Conservation (phyloP, 2,329 filamentous ascomycete species). For the Diplodia corticola region DNA sequence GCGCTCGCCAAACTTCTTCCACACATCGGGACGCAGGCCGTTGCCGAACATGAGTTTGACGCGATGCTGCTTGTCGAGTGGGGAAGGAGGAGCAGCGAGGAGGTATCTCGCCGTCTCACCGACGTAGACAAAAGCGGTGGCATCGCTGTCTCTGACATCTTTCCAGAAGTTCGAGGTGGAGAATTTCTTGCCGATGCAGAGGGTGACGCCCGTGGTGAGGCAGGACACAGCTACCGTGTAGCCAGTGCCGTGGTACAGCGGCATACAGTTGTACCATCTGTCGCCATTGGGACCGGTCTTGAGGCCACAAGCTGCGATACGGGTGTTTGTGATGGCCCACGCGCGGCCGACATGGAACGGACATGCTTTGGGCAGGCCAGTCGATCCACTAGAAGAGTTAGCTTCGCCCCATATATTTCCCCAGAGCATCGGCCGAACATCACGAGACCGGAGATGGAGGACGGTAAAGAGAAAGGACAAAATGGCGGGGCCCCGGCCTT, state of each 20-base stretch:
- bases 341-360: conserved; percentile 28
- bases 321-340: conserved; percentile 43
- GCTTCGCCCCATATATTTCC: not conserved
- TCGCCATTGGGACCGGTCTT: conserved; percentile 46
- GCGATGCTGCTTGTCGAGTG: conserved; percentile 60
- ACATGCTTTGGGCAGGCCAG: conserved; percentile 70
- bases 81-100: conserved; percentile 64
- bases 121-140: conserved; percentile 71
- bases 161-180: conserved; percentile 71
- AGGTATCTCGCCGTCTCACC: conserved; percentile 76
- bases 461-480: not conserved
- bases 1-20: conserved; percentile 63
- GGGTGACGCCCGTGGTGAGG: conserved; percentile 42
- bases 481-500: not conserved
- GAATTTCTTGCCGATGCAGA: conserved; percentile 68
- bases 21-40: conserved; percentile 68
- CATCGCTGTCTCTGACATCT: conserved; percentile 66
- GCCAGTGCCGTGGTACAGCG: conserved; percentile 74
- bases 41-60: conserved; percentile 65
- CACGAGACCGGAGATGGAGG: not conserved
- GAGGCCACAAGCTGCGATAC: conserved; percentile 34
- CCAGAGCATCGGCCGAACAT: not conserved
- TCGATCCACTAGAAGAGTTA: conserved; percentile 57
- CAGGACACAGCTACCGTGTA: conserved; percentile 60
- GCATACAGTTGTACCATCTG: conserved; percentile 77